Conservation (phyloP, 2,329 filamentous ascomycete species). For the Colletotrichum lini region DNA sequence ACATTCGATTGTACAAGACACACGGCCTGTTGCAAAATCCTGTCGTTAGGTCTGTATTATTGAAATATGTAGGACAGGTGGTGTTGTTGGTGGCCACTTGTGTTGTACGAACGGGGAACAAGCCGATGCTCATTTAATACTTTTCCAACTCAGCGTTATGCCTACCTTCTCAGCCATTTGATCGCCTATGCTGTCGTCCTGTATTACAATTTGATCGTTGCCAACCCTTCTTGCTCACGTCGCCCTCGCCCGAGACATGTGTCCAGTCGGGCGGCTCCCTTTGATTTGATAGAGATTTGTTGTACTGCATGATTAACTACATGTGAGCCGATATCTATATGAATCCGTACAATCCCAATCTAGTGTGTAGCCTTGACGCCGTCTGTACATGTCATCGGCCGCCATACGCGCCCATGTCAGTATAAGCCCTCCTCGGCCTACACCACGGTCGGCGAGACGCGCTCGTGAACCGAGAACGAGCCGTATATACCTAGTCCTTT, state of each 20-base stretch:
- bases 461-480: constrained; percentile 10
- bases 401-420: neutral
- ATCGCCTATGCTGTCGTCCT: neutral
- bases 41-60: no score
- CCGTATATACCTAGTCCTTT: constrained; percentile 7
- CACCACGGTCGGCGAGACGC: constrained; percentile 4
- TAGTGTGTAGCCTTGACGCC: neutral
- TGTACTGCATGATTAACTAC: no score
- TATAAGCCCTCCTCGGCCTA: neutral
- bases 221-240: no score
- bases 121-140: neutral
- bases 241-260: no score
- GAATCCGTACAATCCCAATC: neutral
- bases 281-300: no score
- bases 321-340: neutral
- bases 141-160: neutral
- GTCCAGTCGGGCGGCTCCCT: no score
- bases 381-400: no score
- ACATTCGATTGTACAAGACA: neutral
- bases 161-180: neutral
- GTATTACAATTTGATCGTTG: no score
- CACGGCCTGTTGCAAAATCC: neutral
- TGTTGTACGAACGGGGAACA: neutral
- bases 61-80: neutral
- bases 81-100: neutral